Evolutionary conservation across 768 basidiomycete genomes (phyloP).

Genomic region (Leccinum imitatum): DNA sequence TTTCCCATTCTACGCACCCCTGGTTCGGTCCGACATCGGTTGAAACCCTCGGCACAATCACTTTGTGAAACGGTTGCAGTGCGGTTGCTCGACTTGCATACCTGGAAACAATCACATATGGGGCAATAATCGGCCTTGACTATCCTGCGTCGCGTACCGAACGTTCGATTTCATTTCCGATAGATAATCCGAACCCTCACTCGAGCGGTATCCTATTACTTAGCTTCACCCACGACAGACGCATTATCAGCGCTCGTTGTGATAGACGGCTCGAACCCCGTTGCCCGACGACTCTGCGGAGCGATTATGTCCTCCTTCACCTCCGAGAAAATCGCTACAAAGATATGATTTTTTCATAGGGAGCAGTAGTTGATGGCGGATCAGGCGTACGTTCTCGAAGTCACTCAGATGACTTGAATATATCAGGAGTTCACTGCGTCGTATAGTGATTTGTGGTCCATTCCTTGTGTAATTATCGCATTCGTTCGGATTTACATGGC

Average conservation of each 20-base stretch:
- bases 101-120: neutral
- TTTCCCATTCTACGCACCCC: too few relatives aligned
- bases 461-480: neutral
- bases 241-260: constrained; percentile 10
- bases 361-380: neutral
- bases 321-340: constrained; percentile 51
- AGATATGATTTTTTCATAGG: neutral
- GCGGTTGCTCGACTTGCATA: neutral
- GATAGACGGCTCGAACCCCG: constrained; percentile 44
- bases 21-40: neutral
- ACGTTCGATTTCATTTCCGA: neutral
- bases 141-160: neutral
- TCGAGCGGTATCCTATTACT: constrained; percentile 26
- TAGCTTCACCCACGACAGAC: constrained; percentile 25
- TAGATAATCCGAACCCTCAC: constrained; percentile 1
- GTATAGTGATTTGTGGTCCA: neutral
- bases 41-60: neutral
- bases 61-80: neutral
- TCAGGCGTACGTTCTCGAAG: neutral
- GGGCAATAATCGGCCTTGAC: neutral
- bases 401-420: neutral
- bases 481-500: neutral
- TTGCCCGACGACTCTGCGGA: constrained; percentile 37
- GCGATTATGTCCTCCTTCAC: constrained; percentile 42
- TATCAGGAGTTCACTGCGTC: constrained; percentile 17